Conservation (phyloP, 257 asterid species). For the Solanum boliviense region DNA sequence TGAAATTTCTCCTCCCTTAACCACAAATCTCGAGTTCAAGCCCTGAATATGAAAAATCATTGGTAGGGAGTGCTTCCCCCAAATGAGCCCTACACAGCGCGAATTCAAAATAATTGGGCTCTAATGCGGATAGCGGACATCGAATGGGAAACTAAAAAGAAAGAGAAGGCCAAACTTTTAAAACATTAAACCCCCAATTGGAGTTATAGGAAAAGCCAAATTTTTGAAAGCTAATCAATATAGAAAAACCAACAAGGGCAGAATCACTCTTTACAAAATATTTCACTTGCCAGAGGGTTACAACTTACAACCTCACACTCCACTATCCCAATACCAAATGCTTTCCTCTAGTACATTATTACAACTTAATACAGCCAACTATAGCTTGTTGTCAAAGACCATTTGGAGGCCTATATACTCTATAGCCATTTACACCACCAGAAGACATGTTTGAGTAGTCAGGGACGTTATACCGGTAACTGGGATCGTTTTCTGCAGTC, state of each 20-base stretch:
- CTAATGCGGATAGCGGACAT: not conserved
- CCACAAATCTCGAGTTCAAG: not conserved
- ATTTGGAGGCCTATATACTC: slow-evolving; percentile 59
- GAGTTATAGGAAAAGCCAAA: not conserved
- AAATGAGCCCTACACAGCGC: accelerated
- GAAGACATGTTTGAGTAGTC: slow-evolving; percentile 41
- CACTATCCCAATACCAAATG: slow-evolving; percentile 14
- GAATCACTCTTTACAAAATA: slow-evolving; percentile 28
- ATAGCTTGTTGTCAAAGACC: slow-evolving; percentile 32
- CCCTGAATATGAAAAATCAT: not conserved
- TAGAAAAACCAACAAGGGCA: slow-evolving; percentile 8
- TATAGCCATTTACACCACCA: slow-evolving; percentile 47
- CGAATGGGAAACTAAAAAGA: not conserved
- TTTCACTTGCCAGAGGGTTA: slow-evolving; percentile 5
- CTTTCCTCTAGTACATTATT: slow-evolving; percentile 13
- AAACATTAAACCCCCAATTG: not conserved
- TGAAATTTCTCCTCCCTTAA: not conserved
- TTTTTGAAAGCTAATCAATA: not conserved
- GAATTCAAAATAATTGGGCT: too few relatives aligned
- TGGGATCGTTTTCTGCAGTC: slow-evolving; percentile 30
- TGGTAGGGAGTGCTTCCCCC: not conserved
- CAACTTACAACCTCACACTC: slow-evolving; percentile 18
- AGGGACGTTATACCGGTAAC: slow-evolving; percentile 34
- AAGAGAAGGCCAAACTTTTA: not conserved
- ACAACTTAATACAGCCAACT: slow-evolving; percentile 1